phyloP scores from a whole-genome alignment of 768 basidiomycete species.

The Leucocoprinus leucothites region DNA sequence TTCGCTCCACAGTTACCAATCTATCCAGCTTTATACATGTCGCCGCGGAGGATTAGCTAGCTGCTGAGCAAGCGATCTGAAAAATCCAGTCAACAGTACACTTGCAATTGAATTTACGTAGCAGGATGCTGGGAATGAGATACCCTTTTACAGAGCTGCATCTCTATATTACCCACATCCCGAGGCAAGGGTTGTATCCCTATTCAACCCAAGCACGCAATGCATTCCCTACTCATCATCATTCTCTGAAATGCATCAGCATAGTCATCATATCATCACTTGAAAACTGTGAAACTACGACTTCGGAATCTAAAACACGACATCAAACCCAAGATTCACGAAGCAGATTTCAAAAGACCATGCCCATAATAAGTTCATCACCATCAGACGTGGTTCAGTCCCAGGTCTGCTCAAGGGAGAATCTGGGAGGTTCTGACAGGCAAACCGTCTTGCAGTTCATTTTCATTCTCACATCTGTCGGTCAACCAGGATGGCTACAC shows the following conservation, averaged over 20 bases:
- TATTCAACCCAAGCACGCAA: background rate
- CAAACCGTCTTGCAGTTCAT: background rate
- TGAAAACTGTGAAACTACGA: no score
- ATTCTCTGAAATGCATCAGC: no score
- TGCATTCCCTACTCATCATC: no score
- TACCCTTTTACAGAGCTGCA: background rate
- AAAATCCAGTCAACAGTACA: no score
- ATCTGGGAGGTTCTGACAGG: no score
- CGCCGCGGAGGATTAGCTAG: conserved; percentile 1
- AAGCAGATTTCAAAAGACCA: background rate
- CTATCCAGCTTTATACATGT: no score
- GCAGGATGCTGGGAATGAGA: background rate
- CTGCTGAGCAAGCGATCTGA: background rate
- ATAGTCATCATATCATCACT: no score
- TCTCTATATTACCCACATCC: conserved; percentile 8
- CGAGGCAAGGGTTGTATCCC: conserved; percentile 1
- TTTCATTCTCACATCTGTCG: background rate
- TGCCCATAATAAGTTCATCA: no score
- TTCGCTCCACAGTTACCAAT: no score
- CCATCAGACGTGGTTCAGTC: no score
- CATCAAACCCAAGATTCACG: conserved; percentile 1
- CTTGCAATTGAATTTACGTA: conserved; percentile 6
- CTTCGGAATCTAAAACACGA: background rate
- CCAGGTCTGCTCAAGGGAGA: no score
- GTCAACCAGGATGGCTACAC: background rate